Evolutionary conservation across 83 land plant genomes (phyloP).

Genomic region (Isoetes engelmannii): DNA sequence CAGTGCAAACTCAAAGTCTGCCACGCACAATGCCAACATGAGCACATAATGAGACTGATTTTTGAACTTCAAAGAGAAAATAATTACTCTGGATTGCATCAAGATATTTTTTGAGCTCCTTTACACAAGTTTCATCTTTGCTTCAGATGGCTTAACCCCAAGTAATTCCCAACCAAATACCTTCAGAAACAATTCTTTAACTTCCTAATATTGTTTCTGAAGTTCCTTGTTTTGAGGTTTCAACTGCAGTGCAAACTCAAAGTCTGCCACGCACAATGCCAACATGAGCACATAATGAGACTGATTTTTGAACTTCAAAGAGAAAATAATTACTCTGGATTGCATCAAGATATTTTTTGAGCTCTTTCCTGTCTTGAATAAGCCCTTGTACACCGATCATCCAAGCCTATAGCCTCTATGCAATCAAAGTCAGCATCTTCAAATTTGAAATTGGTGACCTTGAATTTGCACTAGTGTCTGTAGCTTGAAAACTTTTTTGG

Average conservation of each 20-base stretch:
- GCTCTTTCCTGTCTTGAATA: conserved; percentile 92
- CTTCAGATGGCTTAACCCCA: not conserved
- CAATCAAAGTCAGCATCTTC: conserved; percentile 91
- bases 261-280: conserved; percentile 39
- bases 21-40: not conserved
- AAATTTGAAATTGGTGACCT: conserved; percentile 37
- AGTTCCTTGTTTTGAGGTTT: conserved; percentile 92
- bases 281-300: no score
- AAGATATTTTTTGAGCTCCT: conserved; percentile 64
- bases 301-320: no score
- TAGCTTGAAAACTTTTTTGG: not conserved
- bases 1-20: conserved; percentile 89
- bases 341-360: conserved; percentile 51
- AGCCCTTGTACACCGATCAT: conserved; percentile 93
- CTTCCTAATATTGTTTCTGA: conserved; percentile 56
- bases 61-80: not conserved
- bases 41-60: no score
- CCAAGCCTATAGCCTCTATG: conserved; percentile 77
- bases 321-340: conserved; percentile 50
- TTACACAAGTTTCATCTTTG: conserved; percentile 11
- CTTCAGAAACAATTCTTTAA: conserved; percentile 61
- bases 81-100: conserved; percentile 64
- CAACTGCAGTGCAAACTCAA: conserved; percentile 83
- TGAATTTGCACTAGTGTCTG: not conserved
- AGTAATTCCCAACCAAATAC: conserved; percentile 27